Evolutionary conservation across 2,329 filamentous ascomycete genomes (phyloP), one percentile per base, ranked within the genome.

Genomic region (Aspergillus pseudoglaucus): DNA sequence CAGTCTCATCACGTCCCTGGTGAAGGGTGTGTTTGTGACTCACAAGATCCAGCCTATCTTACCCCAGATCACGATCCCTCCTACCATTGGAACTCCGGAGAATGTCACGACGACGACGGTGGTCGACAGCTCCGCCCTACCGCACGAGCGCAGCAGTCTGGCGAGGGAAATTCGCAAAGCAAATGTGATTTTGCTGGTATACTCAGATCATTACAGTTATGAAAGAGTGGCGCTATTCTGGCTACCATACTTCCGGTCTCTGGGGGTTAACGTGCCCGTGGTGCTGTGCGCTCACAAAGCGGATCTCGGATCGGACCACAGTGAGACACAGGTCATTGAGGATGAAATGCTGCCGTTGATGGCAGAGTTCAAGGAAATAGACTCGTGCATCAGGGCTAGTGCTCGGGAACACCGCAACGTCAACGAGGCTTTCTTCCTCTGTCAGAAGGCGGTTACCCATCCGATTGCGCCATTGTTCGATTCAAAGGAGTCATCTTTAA

Each of bases 121-220:
- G 60, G 89, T 98, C 74, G 93, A 98, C 70, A 98, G 93, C 27
- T 97, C 91, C 30, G 90, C 93, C 33, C 81, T 95, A 8, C 93
- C 93, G 1, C 90, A 96, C 68, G 91, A 98, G 65, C 85, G 93
- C 57, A 88, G 86, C 50, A 90, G 85, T 15, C 77, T 98, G 50
- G 86, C 90, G 52, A 93, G 93, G 66, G 93, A 97, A 72, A 90
- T 98, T 53, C 84, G 93, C 55, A 96, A 96, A 69, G 93, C 87
- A 62, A 98, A 96, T 66, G 91, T 96, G 57, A 97, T 98, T 55
- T 78, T 97, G 15, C 82, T 98, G 39, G 90, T 98, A 47, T 98
- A 98, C 69, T 90, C 90, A 56, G 93, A 98, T 67, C 91, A 97
- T 71, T 98, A 98, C 75, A 97, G 90, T 77, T 98, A 97, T 73